Evolutionary conservation across 768 basidiomycete species (phyloP).

Genomic region (Suillus hirtellus): DNA sequence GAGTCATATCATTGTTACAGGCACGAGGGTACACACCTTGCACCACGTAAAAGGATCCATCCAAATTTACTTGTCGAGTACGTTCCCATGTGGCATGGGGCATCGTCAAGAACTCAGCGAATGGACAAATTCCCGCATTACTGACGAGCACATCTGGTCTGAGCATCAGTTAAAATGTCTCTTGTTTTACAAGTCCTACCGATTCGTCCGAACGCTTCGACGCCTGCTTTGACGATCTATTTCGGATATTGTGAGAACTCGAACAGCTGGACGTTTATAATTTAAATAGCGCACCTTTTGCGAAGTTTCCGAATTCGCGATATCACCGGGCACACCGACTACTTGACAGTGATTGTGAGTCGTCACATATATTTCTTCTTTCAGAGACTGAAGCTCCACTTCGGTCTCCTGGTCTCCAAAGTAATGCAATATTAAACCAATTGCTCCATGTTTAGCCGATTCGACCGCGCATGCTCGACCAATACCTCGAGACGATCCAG

Average conservation of each 20-base stretch:
- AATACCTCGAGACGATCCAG: constrained; percentile 74
- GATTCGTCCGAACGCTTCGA: constrained; percentile 62
- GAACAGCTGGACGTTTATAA: neutral
- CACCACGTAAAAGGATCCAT: constrained; percentile 71
- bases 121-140: constrained; percentile 73
- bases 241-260: neutral
- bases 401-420: constrained; percentile 58
- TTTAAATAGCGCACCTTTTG: constrained; percentile 40
- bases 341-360: constrained; percentile 37
- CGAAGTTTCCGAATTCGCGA: constrained; percentile 57
- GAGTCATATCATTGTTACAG: neutral
- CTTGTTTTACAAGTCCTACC: constrained; percentile 39
- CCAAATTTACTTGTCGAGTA: constrained; percentile 61
- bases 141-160: constrained; percentile 48
- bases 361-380: constrained; percentile 42
- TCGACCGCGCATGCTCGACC: constrained; percentile 70
- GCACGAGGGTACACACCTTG: constrained; percentile 44
- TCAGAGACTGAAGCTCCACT: constrained; percentile 47
- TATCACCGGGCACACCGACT: constrained; percentile 63
- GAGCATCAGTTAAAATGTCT: neutral
- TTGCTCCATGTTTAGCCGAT: constrained; percentile 63
- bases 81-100: constrained; percentile 46
- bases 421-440: constrained; percentile 66
- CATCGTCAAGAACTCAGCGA: constrained; percentile 69
- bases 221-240: constrained; percentile 63